Conservation (phyloP, 768 basidiomycete species). For the Pleurotus tuoliensis region DNA sequence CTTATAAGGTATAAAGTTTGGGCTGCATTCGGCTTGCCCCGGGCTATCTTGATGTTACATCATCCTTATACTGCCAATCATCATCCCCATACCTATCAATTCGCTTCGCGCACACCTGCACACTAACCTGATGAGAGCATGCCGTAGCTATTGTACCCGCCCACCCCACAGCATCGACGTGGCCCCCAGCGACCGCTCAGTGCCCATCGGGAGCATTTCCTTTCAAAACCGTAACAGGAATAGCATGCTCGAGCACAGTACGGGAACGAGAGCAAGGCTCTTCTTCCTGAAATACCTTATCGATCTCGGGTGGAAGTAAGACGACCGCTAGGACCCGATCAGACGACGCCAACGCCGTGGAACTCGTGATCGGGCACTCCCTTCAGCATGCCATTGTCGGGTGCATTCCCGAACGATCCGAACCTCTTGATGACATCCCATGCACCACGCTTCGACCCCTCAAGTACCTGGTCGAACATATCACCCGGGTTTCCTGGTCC, state of each 20-base stretch:
- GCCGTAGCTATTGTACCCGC: not conserved
- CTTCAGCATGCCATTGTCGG: not conserved
- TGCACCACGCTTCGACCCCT: not conserved
- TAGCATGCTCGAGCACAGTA: too few species aligned
- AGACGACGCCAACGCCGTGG: not conserved
- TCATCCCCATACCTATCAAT: not conserved
- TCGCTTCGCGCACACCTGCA: not conserved
- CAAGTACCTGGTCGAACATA: not conserved
- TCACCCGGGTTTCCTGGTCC: not conserved
- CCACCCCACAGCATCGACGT: not conserved
- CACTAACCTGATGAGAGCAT: not conserved
- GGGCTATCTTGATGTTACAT: not conserved
- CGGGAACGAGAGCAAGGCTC: not conserved
- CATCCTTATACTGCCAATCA: slow-evolving; percentile 6
- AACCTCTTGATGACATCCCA: not conserved
- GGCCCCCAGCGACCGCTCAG: too few species aligned
- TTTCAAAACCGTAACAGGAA: too few species aligned
- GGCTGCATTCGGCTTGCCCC: slow-evolving; percentile 1
- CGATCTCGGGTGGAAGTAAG: not conserved
- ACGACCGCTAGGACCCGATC: not conserved
- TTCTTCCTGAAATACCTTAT: not conserved
- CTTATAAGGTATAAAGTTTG: slow-evolving; percentile 4
- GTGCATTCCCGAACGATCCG: not conserved
- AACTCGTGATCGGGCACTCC: not conserved
- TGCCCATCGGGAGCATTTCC: too few species aligned